Evolutionary conservation across 2,329 filamentous ascomycete genomes (phyloP), one percentile per base, ranked within the genome.

Genomic region (Stagonosporopsis cucurbitacearum): DNA sequence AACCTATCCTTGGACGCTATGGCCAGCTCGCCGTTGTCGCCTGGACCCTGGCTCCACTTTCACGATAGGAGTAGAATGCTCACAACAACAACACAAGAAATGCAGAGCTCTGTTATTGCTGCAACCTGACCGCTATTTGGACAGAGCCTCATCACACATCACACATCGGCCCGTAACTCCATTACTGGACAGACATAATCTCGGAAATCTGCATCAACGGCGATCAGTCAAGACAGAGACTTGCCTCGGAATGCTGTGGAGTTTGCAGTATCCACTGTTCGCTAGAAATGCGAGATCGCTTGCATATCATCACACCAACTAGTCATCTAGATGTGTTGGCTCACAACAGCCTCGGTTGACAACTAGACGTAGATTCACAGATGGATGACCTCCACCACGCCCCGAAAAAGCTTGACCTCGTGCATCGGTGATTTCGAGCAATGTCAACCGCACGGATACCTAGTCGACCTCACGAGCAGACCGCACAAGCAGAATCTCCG

Each of bases 61-160:
- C 5, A 25, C 25, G 30, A 50, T 36, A 35, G 41, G 36, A 22
- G 19, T 26, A 22, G 28, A 23, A 41, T 39, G 46, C 52, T 55
- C 41, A 37, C 30, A 47, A 36, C 36, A 56, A 25, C 47, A 41
- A 50, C 46, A 56, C 53, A 42, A 42, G 46, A 41, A 20, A 15
- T 39, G 30, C 7, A 50, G 37, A 47, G 11, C 5, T 32, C 25
- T 45, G 36, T 12, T 30, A 20, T 17, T 42, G 20, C 11, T 36
- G 41, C n/a, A 15, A 44, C 30, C 20, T 49, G 45, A 44, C 23
- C 40, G 23, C 25, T 36, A 46, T 12, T 44, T 19, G 35, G 25
- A 22, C 19, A 28, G n/a, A 23, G 6, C 23, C 8, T 20, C 28
- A 30, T 30, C 9, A n/a, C 32, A 26, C 12, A 30, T 37, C 17